Percentiles rank a stretch among this genome's conserved stretches.
Conservation (phyloP, 192 early-diverging fungal genomes). For the Podila verticillata region DNA sequence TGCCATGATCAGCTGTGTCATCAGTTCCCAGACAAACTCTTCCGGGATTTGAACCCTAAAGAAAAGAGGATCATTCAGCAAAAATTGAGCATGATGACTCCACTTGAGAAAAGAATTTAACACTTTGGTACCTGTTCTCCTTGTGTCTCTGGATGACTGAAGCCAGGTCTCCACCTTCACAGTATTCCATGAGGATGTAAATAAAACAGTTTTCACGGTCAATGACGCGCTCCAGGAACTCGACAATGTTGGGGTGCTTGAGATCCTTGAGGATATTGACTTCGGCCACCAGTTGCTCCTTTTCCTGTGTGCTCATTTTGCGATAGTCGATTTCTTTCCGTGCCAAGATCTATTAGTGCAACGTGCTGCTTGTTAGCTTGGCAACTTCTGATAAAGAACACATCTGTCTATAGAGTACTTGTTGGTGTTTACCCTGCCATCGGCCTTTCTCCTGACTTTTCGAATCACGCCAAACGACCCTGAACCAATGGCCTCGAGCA, state of each 20-base stretch:
- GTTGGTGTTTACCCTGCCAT: slow-evolving; percentile 64
- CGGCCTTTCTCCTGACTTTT: slow-evolving; percentile 69
- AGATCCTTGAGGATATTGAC: slow-evolving; percentile 80
- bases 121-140: slow-evolving; percentile 55
- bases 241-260: slow-evolving; percentile 77
- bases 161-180: slow-evolving; percentile 78
- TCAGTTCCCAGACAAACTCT: slow-evolving; percentile 71
- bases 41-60: slow-evolving; percentile 66
- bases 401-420: background rate
- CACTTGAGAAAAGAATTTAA: background rate
- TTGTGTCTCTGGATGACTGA: slow-evolving; percentile 70
- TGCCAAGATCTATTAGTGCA: slow-evolving; percentile 64
- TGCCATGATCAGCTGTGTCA: slow-evolving; percentile 72
- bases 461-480: slow-evolving; percentile 80
- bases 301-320: slow-evolving; percentile 79
- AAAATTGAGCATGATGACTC: background rate
- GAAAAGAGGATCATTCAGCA: background rate
- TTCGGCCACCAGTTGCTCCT: slow-evolving; percentile 77
- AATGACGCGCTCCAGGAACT: slow-evolving; percentile 75
- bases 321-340: slow-evolving; percentile 85
- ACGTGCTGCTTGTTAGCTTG: background rate
- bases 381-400: background rate
- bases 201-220: slow-evolving; percentile 73
- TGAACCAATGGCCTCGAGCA: slow-evolving; percentile 72
- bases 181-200: slow-evolving; percentile 85